These are phyloP conservation scores for Chlamydomonas sphaeroides DNA, from an alignment of 139 green algal species.

Conservation along the genomic window DNA sequence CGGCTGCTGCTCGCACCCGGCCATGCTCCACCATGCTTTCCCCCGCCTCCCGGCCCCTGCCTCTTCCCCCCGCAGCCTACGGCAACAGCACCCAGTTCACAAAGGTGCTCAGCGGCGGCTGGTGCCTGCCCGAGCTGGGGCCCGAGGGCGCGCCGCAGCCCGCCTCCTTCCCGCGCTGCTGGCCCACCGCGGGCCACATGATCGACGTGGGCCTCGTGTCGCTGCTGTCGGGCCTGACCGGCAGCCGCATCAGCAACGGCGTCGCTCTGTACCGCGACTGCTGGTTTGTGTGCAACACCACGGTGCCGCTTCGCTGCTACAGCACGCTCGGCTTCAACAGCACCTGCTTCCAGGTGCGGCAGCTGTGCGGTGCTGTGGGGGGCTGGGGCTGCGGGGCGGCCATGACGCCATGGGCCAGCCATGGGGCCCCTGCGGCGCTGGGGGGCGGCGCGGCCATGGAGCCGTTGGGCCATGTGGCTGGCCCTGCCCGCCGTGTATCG, in stretches of 20 bases:
- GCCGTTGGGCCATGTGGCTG: too few species aligned
- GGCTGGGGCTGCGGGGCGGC: too few species aligned
- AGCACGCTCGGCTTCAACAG: neutral
- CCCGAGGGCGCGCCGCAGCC: neutral
- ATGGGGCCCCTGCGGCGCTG: too few species aligned
- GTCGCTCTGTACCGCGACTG: neutral
- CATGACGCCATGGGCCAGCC: too few species aligned
- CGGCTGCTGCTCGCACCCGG: too few species aligned
- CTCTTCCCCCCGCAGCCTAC: neutral
- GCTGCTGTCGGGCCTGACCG: neutral
- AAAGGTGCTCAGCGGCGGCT: neutral
- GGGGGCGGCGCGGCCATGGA: too few species aligned
- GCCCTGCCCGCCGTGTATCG: too few species aligned
- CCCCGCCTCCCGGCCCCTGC: too few species aligned
- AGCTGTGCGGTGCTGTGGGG: neutral
- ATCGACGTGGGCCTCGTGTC: neutral
- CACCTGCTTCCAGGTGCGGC: neutral
- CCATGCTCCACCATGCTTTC: too few species aligned
- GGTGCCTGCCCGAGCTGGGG: neutral
- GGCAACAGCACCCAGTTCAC: conserved; percentile 16
- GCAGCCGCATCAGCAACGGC: neutral
- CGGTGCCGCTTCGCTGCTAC: neutral
- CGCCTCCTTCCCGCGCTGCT: neutral
- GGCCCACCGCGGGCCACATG: neutral
- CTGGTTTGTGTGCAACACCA: neutral